Evolutionary conservation across 1,139 yeast species (phyloP).

Genomic region (Tardiomyces blankii): DNA sequence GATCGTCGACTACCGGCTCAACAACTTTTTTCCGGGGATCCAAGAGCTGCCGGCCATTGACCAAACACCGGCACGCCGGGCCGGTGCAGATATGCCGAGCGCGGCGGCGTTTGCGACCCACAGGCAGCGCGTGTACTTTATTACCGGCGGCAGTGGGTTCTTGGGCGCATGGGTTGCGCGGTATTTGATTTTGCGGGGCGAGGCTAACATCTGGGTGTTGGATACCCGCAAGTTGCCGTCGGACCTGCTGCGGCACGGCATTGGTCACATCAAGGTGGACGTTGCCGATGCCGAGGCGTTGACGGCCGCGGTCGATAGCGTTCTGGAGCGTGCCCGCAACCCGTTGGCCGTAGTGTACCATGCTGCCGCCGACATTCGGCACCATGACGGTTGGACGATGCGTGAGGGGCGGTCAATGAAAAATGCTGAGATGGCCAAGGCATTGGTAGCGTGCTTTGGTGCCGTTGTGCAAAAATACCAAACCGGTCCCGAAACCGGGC

Average conservation of each 20-base stretch:
- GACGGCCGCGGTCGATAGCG: not conserved
- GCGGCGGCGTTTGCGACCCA: not conserved
- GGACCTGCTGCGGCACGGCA: constrained; percentile 19
- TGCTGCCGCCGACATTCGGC: constrained; percentile 11
- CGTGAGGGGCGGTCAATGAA: constrained; percentile 5
- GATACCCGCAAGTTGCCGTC: constrained; percentile 15
- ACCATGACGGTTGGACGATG: constrained; percentile 5
- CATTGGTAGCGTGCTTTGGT: constrained; percentile 3
- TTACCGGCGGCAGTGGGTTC: constrained; percentile 25
- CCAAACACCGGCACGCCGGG: not conserved
- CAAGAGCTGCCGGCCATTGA: not conserved
- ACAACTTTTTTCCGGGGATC: not conserved
- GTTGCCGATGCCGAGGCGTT: constrained; percentile 9
- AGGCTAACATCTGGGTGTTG: constrained; percentile 11
- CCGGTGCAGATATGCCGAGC: not conserved
- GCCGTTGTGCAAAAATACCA: constrained; percentile 1
- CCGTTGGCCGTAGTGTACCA: constrained; percentile 10
- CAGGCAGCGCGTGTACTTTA: constrained; percentile 12
- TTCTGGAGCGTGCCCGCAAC: not conserved
- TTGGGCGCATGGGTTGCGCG: constrained; percentile 25
- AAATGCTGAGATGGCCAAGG: constrained; percentile 8
- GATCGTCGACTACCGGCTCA: not conserved
- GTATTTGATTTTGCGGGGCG: constrained; percentile 19
- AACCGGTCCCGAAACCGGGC: not conserved
- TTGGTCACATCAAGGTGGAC: constrained; percentile 9